These are phyloP conservation scores for Fusarium sp. DNA, from an alignment of 2,329 filamentous ascomycete genomes.

Conservation along the genomic window DNA sequence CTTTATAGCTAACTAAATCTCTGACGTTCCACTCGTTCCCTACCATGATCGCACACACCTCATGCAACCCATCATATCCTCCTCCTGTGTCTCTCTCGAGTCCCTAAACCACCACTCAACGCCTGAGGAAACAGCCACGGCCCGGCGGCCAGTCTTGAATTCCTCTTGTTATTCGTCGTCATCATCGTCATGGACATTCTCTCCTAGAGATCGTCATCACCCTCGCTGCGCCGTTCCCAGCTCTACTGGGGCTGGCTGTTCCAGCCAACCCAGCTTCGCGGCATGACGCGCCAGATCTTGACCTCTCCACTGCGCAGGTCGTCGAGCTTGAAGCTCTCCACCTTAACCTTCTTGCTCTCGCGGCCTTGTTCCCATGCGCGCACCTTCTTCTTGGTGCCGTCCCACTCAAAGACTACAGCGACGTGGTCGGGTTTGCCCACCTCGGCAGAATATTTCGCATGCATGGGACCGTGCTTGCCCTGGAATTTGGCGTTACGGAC, in stretches of 20 bases:
- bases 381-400: slow-evolving; percentile 98
- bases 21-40: slow-evolving; percentile 27
- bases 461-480: slow-evolving; percentile 94
- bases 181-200: slow-evolving; percentile 36
- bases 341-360: slow-evolving; percentile 92
- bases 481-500: slow-evolving; percentile 95
- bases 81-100: slow-evolving; percentile 26
- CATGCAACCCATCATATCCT: slow-evolving; percentile 25
- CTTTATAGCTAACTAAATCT: slow-evolving; percentile 49
- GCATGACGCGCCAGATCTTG: slow-evolving; percentile 97
- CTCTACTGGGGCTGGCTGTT: slow-evolving; percentile 70
- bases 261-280: slow-evolving; percentile 93
- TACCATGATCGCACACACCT: slow-evolving; percentile 24
- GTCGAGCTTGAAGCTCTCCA: slow-evolving; percentile 94
- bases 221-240: slow-evolving; percentile 40
- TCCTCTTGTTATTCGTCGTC: slow-evolving; percentile 35
- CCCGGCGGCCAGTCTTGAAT: slow-evolving; percentile 21
- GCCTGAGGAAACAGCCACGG: slow-evolving; percentile 32
- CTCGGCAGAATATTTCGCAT: slow-evolving; percentile 91
- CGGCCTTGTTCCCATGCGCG: slow-evolving; percentile 95
- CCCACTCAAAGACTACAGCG: slow-evolving; percentile 94
- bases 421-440: slow-evolving; percentile 93
- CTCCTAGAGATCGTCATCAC: slow-evolving; percentile 17
- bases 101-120: slow-evolving; percentile 32
- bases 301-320: slow-evolving; percentile 95